Base-by-base conservation (phyloP, 2,329 filamentous ascomycete genomes). In the Cercospora sojina region DNA sequence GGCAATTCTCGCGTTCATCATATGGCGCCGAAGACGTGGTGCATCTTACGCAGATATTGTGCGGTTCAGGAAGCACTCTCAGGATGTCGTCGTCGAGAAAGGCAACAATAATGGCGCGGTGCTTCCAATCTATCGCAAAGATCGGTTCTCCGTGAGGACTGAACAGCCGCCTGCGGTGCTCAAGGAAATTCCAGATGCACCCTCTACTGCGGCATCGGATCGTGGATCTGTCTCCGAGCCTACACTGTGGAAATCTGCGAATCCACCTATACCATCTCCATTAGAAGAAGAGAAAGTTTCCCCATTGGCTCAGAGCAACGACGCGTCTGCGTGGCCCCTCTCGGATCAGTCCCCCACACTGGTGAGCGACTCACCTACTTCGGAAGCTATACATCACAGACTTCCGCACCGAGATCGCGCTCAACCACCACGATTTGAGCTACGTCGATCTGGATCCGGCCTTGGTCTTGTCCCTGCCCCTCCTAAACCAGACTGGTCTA, bases 111-210 rank as follows among this genome's bases (percentile, higher is more conserved):
- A 51, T n/a, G 51, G 67, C 13, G 65, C 71, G 18, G 68, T 69
- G 8, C 59, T 74, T 29, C 73, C 73, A 1, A 74, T 74, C 16
- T 72, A 73, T 43, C 72, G 68, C 43, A 68, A 73, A n/a, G 49
- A 70, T 4, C 65, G 70, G 35, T 71, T 70, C 57, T 73, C 73
- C 2, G 65, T 74, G 29, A 65, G 67, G 12, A 74, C 72, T 25
- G 72, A 72, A 7, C 64, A 64, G 49, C 69, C 72, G 31, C 35
- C 35, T 4, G 63, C 63, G 13, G 69, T 67, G 5, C 38, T 59
- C 7, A 35, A 49, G 8, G 67, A 51, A 53, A 20, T 66, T 2
- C 25, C 55, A 12, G 43, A 43, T 13, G 41, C 53, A 12, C 13
- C 60, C 20, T 56, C 29, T 43, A 56, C 47, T 25, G 41, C 20